Conservation (phyloP, 805 yeast species). For the Pichia exigua region DNA sequence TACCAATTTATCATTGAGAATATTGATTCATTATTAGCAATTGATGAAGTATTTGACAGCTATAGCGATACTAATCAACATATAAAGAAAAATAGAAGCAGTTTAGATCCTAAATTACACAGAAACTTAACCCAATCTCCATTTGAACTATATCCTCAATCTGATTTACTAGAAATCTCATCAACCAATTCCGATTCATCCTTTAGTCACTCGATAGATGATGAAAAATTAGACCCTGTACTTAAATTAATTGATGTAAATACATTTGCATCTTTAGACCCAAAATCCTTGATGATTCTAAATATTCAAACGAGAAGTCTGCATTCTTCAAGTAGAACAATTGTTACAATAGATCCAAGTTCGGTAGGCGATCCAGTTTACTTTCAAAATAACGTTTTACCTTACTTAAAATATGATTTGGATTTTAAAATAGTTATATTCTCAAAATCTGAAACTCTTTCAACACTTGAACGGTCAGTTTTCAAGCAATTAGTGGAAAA, state of each 20-base stretch:
- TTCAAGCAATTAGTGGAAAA: not conserved
- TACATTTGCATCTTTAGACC: not conserved
- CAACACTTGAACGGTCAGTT: constrained; percentile 5
- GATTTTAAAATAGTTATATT: constrained; percentile 6
- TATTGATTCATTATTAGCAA: not conserved
- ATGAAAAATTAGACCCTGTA: too few species aligned
- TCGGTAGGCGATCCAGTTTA: not conserved
- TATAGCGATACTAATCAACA: not conserved
- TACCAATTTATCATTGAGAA: not conserved
- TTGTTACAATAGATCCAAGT: constrained; percentile 1
- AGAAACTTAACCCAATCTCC: not conserved
- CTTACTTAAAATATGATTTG: not conserved
- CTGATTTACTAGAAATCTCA: not conserved
- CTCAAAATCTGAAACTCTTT: constrained; percentile 2
- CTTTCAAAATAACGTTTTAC: constrained; percentile 3
- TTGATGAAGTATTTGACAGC: not conserved
- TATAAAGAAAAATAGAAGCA: not conserved
- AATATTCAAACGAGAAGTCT: constrained; percentile 5
- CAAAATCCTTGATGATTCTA: not conserved
- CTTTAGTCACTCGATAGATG: not conserved
- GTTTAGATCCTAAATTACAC: not conserved
- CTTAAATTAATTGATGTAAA: not conserved
- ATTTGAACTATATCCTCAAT: constrained; percentile 5
- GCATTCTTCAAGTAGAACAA: constrained; percentile 1
- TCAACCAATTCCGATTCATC: not conserved